Base-by-base conservation (phyloP, 2,329 filamentous ascomycete genomes). In the Aspergillus pseudonomiae region DNA sequence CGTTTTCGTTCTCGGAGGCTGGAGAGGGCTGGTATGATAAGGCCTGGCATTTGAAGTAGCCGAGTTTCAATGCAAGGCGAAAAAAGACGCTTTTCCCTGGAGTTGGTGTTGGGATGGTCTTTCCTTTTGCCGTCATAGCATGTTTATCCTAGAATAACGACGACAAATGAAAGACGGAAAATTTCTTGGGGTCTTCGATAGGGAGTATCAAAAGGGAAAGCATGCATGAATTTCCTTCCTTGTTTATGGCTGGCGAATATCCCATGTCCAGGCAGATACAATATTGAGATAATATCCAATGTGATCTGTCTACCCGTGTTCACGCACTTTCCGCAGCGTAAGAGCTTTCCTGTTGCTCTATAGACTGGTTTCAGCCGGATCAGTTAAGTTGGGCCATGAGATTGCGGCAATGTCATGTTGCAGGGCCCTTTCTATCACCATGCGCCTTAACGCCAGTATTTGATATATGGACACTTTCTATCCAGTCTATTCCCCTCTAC, bases 401-500 rank as follows among this genome's bases (percentile, higher is more conserved):
- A 34, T 41, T 32, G 48, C 45, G 63, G 61, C 48, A 50, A 24
- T 48, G 19, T 34, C 56, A 34, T 45, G 60, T 60, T 60, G n/a
- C 39, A 65, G 28, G 30, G 57, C 65, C 63, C 59, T 59, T 62
- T 58, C 36, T 64, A 50, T 64, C 24, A 52, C 57, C 41, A 56
- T 56, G 41, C 52, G 59, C 60, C 53, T 34, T 7, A 61, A 63
- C 60, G 36, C 58, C 36, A 39, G 34, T 52, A 60, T 34, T 58
- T 57, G 57, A 32, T 26, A 30, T 26, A 50, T 62, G 36, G 41
- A 36, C 32, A 53, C 54, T 6, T 7, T 60, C 60, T 58, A 53
- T 46, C 39, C 24, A 67, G 65, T 71, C 68, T 78, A 86, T 74
- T 89, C 87, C 6, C 94, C 93, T 74, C 93, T 86, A 74, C 92